Evolutionary conservation across 2,329 filamentous ascomycete genomes (phyloP).

Genomic region (Diaporthe caulivora): DNA sequence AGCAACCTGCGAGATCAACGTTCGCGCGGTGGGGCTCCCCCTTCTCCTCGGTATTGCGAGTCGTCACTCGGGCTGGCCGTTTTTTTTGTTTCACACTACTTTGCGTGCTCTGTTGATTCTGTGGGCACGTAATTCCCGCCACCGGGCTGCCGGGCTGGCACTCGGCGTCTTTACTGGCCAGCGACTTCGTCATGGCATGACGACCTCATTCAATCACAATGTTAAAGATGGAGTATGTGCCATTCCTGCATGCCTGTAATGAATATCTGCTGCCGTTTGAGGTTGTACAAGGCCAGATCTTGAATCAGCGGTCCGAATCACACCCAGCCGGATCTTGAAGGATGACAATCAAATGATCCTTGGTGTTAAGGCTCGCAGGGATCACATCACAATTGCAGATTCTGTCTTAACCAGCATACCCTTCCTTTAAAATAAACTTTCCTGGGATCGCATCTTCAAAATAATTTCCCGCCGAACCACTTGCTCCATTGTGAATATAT

Average conservation of each 20-base stretch:
- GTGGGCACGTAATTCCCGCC: constrained; percentile 9
- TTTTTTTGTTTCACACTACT: constrained; percentile 17
- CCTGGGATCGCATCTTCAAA: constrained; percentile 7
- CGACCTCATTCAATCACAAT: not conserved
- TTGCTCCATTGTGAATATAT: not conserved
- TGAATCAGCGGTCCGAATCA: not conserved
- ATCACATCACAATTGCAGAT: not conserved
- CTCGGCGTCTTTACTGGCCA: not conserved
- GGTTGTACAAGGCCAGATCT: not conserved
- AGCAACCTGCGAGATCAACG: not conserved
- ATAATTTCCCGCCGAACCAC: constrained; percentile 14
- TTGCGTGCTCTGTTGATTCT: not conserved
- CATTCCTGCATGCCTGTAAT: not conserved
- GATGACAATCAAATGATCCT: not conserved
- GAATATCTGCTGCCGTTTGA: not conserved
- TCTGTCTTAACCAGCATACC: not conserved
- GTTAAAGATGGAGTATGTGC: not conserved
- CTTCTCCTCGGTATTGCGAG: not conserved
- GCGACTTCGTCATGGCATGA: not conserved
- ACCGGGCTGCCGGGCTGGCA: not conserved
- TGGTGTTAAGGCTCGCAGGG: not conserved
- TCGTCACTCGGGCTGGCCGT: constrained; percentile 10
- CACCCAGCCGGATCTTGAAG: not conserved
- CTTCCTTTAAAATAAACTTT: constrained; percentile 11
- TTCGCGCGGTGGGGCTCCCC: not conserved